phyloP scores from a whole-genome alignment of 148 eudicot species.

The Arctostaphylos glauca region DNA sequence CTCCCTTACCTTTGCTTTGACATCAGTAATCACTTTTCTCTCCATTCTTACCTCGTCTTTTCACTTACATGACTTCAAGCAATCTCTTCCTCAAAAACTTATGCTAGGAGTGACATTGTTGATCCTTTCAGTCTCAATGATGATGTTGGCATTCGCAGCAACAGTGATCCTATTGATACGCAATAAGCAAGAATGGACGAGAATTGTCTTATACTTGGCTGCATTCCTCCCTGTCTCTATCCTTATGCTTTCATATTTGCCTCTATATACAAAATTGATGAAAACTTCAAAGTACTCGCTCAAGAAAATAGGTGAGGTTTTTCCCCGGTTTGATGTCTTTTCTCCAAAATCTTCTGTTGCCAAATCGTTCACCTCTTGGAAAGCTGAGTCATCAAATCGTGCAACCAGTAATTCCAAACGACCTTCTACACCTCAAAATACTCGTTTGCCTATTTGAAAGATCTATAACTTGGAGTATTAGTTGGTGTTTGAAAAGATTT shows the following conservation, averaged over 20 bases:
- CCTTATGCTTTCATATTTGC: not conserved
- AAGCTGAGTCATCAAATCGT: too few species aligned
- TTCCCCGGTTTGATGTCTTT: not conserved
- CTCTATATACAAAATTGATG: not conserved
- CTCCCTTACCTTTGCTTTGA: not conserved
- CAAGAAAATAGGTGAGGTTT: not conserved
- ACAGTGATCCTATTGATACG: not conserved
- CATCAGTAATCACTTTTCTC: not conserved
- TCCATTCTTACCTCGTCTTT: not conserved
- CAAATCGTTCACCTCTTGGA: too few species aligned
- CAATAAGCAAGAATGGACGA: not conserved
- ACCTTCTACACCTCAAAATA: too few species aligned
- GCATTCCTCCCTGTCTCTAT: not conserved
- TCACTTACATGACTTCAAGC: not conserved
- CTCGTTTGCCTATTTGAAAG: too few species aligned
- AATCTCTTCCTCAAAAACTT: not conserved
- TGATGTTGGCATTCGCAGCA: slow-evolving; percentile 3
- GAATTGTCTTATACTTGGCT: not conserved
- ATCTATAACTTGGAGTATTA: too few species aligned
- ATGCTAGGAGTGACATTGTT: not conserved
- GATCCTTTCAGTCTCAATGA: not conserved
- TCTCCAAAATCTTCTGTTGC: too few species aligned
- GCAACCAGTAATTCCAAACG: too few species aligned
- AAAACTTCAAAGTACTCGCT: not conserved
- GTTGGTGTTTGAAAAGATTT: too few species aligned